Evolutionary conservation across 345 rosid genomes (phyloP).

Genomic region (Clausena lansium): DNA sequence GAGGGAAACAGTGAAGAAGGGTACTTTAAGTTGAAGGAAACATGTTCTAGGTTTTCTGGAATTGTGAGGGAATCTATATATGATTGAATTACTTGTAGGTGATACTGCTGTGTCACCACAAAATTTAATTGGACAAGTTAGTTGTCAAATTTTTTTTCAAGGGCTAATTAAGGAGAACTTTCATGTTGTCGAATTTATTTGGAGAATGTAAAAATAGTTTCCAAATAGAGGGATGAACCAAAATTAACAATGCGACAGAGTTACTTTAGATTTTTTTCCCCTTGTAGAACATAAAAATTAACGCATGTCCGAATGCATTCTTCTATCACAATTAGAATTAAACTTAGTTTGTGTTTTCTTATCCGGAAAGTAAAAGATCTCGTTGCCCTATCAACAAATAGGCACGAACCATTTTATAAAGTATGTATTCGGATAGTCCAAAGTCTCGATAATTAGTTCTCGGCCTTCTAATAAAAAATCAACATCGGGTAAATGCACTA

Average conservation of each 20-base stretch:
- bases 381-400: neutral
- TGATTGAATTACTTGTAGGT: neutral
- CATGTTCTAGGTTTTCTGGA: slow-evolving; percentile 20
- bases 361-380: too few species aligned
- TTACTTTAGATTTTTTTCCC: neutral
- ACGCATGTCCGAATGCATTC: neutral
- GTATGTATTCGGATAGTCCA: neutral
- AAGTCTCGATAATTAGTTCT: neutral
- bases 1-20: neutral
- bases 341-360: too few species aligned
- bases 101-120: neutral
- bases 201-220: neutral
- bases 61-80: neutral
- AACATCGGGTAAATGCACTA: too few species aligned
- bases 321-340: too few species aligned
- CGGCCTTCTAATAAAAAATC: neutral
- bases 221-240: neutral
- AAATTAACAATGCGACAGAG: neutral
- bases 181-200: neutral
- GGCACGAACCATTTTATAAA: neutral
- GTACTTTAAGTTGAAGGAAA: neutral
- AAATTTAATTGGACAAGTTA: neutral
- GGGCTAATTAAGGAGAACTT: neutral
- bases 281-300: neutral
- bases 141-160: too few species aligned